Conservation (phyloP, 805 yeast species). For the Metschnikowia picachoensis region DNA sequence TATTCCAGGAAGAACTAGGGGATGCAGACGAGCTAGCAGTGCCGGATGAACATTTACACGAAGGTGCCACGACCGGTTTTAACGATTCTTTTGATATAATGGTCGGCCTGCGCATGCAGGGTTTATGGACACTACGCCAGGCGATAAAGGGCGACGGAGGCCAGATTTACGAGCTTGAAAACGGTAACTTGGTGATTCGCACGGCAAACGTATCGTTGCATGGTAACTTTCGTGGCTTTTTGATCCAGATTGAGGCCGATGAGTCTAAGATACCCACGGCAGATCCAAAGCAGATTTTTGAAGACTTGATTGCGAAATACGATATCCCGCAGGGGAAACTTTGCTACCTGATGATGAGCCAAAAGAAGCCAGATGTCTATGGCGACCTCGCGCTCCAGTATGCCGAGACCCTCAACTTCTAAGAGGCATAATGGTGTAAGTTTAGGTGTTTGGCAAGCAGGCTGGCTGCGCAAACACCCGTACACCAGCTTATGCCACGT, state of each 20-base stretch:
- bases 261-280: slow-evolving; percentile 8
- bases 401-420: slow-evolving; percentile 38
- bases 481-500: slow-evolving; percentile 7
- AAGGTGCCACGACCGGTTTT: slow-evolving; percentile 52
- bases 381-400: slow-evolving; percentile 43
- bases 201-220: slow-evolving; percentile 71
- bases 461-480: slow-evolving; percentile 2
- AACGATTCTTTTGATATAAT: slow-evolving; percentile 57
- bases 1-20: slow-evolving; percentile 30
- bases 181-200: slow-evolving; percentile 51
- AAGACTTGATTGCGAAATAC: slow-evolving; percentile 27
- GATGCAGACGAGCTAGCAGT: slow-evolving; percentile 23
- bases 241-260: slow-evolving; percentile 53
- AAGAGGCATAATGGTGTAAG: background rate
- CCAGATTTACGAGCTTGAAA: slow-evolving; percentile 52
- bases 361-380: slow-evolving; percentile 23
- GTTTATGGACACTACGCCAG: slow-evolving; percentile 69
- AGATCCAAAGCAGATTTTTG: slow-evolving; percentile 20
- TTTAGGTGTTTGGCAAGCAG: background rate
- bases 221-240: slow-evolving; percentile 67
- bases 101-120: slow-evolving; percentile 54
- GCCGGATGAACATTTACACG: slow-evolving; percentile 38
- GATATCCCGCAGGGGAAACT: slow-evolving; percentile 39
- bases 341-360: slow-evolving; percentile 30
- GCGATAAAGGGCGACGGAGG: slow-evolving; percentile 75